Evolutionary conservation across 2,329 filamentous ascomycete genomes (phyloP).

Genomic region (Nigrospora sphaerica): DNA sequence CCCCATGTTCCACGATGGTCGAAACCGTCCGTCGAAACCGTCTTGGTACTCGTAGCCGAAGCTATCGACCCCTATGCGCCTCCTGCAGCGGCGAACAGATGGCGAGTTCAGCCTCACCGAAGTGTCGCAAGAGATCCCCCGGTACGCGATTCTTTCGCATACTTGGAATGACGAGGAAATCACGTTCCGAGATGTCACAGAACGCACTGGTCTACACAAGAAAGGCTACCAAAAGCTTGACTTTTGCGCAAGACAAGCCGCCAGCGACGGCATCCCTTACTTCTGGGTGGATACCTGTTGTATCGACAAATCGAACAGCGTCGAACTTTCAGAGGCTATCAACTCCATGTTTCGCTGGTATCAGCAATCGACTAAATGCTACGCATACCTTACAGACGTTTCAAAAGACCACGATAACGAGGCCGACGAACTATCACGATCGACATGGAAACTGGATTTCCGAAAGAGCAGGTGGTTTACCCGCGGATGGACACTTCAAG

Average conservation of each 20-base stretch:
- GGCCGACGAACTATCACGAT: conserved; percentile 3
- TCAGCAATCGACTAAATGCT: neutral
- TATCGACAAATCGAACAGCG: neutral
- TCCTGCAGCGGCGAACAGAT: neutral
- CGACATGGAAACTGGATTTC: neutral
- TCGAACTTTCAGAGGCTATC: neutral
- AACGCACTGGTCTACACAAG: neutral
- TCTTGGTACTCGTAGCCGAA: too few relatives aligned
- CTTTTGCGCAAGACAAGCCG: neutral
- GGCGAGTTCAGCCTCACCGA: neutral
- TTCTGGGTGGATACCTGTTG: neutral
- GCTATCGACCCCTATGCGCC: too few relatives aligned
- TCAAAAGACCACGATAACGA: too few relatives aligned
- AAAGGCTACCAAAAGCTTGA: neutral
- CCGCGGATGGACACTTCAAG: conserved; percentile 3
- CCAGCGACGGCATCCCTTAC: neutral
- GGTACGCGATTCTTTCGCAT: neutral
- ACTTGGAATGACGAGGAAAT: neutral
- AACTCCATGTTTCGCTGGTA: conserved; percentile 2
- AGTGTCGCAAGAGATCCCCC: neutral
- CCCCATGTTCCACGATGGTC: too few relatives aligned
- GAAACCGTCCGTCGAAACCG: too few relatives aligned
- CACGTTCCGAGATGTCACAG: neutral
- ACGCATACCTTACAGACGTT: conserved; percentile 3
- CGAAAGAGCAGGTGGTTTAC: conserved; percentile 1